phyloP scores from a whole-genome alignment of 179 eudicot genomes.

The Drosera spatulata region DNA sequence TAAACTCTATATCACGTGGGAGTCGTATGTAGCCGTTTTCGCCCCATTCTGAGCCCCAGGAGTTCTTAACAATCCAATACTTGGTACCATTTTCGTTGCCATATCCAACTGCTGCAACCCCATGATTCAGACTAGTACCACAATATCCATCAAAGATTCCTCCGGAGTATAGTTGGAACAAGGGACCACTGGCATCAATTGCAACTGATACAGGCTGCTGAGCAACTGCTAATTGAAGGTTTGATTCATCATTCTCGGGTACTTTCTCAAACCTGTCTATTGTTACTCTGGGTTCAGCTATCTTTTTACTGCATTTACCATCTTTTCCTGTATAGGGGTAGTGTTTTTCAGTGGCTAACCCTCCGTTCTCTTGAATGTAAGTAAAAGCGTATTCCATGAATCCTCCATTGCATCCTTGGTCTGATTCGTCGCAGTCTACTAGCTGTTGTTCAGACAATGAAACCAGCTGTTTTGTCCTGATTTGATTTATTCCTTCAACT shows the following conservation, averaged over 20 bases:
- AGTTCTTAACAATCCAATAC: conserved; percentile 30
- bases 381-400: conserved; percentile 54
- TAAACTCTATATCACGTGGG: too few species aligned
- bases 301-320: conserved; percentile 19
- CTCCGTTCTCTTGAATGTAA: conserved; percentile 50
- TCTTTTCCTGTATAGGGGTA: conserved; percentile 41
- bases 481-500: conserved; percentile 47
- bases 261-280: too few species aligned
- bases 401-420: conserved; percentile 52
- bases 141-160: conserved; percentile 33
- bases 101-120: conserved; percentile 26
- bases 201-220: too few species aligned
- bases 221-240: too few species aligned
- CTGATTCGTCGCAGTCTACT: conserved; percentile 34
- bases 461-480: conserved; percentile 34
- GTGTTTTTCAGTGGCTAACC: conserved; percentile 38
- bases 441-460: conserved; percentile 58
- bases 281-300: too few species aligned
- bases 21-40: conserved; percentile 31
- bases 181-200: too few species aligned
- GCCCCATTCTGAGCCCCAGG: conserved; percentile 35
- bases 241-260: too few species aligned
- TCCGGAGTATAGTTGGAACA: too few species aligned
- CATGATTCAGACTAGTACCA: conserved; percentile 19
- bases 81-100: conserved; percentile 26